These are phyloP conservation scores for Blastocystis sp. DNA, from an alignment of 352 stramenopile species.

Conservation along the genomic window DNA sequence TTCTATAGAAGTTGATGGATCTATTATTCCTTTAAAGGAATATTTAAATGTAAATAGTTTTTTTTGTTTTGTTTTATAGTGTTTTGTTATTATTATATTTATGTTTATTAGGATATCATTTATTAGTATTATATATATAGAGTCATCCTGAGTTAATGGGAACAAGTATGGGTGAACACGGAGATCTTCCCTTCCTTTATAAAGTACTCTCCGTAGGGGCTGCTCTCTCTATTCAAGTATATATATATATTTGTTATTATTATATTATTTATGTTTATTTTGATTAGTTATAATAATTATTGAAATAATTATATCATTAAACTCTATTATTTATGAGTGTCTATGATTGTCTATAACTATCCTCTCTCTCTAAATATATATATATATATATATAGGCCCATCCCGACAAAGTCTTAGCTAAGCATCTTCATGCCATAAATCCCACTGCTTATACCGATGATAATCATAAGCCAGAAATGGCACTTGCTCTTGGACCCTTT, in stretches of 20 bases:
- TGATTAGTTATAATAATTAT: constrained; percentile 49
- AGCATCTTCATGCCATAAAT: constrained; percentile 57
- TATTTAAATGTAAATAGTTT: constrained; percentile 48
- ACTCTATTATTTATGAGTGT: constrained; percentile 47
- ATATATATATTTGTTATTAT: constrained; percentile 22
- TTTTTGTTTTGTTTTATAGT: neutral
- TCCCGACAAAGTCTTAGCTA: constrained; percentile 57
- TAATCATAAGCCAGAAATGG: constrained; percentile 99
- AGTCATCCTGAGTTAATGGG: constrained; percentile 45
- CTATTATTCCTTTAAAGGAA: constrained; percentile 52
- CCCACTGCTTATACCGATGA: constrained; percentile 80
- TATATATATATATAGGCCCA: constrained; percentile 50
- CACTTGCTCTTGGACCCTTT: constrained; percentile 83
- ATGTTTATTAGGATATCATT: constrained; percentile 10
- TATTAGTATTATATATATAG: constrained; percentile 10
- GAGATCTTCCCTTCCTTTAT: constrained; percentile 84
- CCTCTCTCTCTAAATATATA: too few species aligned
- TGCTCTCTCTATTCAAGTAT: constrained; percentile 82
- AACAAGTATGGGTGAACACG: constrained; percentile 39
- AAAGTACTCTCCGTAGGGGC: constrained; percentile 92
- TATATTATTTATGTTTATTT: neutral
- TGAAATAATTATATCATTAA: constrained; percentile 55
- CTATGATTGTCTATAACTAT: too few species aligned
- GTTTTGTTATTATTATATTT: too few species aligned
- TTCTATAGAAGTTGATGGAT: constrained; percentile 48